A percentile compares a stretch with the other conserved stretches of the same genome.
Evolutionary conservation across 805 yeast genomes (phyloP).

Genomic region (Brettanomyces custersianus): DNA sequence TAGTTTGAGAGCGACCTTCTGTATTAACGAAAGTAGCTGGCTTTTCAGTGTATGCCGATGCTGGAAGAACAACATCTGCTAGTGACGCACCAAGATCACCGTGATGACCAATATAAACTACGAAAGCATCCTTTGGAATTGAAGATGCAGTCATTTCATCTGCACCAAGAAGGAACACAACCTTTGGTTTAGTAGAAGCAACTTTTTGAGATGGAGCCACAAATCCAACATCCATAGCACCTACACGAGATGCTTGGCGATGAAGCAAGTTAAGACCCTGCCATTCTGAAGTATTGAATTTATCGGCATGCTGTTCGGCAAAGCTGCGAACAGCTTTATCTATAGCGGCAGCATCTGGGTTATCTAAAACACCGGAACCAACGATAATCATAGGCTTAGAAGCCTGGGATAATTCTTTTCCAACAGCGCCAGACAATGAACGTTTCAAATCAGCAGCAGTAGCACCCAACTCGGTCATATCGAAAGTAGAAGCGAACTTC

Average conservation of each 20-base stretch:
- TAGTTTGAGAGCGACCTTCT: conserved; percentile 79
- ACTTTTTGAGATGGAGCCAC: conserved; percentile 39
- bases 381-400: conserved; percentile 69
- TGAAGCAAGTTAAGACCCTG: conserved; percentile 75
- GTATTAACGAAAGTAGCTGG: conserved; percentile 79
- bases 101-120: conserved; percentile 85
- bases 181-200: conserved; percentile 49
- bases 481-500: conserved; percentile 68
- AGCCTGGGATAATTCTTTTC: conserved; percentile 58
- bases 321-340: conserved; percentile 54
- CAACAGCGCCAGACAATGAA: conserved; percentile 62
- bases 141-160: conserved; percentile 65
- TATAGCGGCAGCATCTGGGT: conserved; percentile 52
- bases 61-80: conserved; percentile 83
- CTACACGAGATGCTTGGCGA: conserved; percentile 81
- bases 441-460: conserved; percentile 44
- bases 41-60: conserved; percentile 84
- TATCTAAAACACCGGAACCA: conserved; percentile 72
- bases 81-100: conserved; percentile 84
- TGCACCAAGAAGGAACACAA: conserved; percentile 75
- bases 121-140: conserved; percentile 79
- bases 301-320: conserved; percentile 42
- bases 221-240: conserved; percentile 81
- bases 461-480: conserved; percentile 53
- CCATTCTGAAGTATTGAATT: conserved; percentile 68